Evolutionary conservation across 805 yeast species (phyloP).

Genomic region (Cyberlindnera veronae): DNA sequence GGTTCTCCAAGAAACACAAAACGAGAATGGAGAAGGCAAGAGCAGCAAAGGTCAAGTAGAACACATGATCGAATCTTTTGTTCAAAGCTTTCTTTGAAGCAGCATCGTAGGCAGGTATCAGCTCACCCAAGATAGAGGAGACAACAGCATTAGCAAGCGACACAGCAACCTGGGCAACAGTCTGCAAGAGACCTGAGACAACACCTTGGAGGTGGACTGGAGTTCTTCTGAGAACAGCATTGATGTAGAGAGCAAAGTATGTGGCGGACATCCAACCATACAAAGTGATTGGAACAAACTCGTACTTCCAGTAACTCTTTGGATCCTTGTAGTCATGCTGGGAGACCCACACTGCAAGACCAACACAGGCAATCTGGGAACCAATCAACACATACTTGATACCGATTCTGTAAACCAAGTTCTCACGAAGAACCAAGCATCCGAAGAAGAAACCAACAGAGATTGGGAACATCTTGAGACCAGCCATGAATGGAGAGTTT

Average conservation of each 20-base stretch:
- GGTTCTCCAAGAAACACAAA: constrained; percentile 1
- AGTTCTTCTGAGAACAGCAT: constrained; percentile 30
- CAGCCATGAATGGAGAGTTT: constrained; percentile 33
- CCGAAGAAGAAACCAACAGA: constrained; percentile 31
- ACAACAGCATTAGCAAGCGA: not conserved
- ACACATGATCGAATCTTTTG: constrained; percentile 1
- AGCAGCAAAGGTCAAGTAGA: constrained; percentile 1
- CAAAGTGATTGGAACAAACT: constrained; percentile 24
- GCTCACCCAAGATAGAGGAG: constrained; percentile 1
- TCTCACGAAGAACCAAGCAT: constrained; percentile 25
- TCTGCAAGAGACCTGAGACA: constrained; percentile 35
- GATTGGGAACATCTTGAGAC: constrained; percentile 35
- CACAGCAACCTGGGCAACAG: constrained; percentile 34
- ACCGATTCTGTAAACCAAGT: constrained; percentile 23
- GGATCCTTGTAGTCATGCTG: constrained; percentile 15
- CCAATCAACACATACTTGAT: constrained; percentile 16
- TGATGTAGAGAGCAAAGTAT: constrained; percentile 34
- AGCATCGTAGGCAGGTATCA: not conserved
- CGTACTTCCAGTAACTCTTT: constrained; percentile 30
- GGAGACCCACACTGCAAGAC: constrained; percentile 26
- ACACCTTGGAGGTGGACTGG: constrained; percentile 39
- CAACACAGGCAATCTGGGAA: constrained; percentile 16
- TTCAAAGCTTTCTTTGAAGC: not conserved
- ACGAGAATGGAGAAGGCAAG: not conserved
- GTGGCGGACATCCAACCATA: constrained; percentile 28